phyloP scores from a whole-genome alignment of 2,329 filamentous ascomycete species.

The Myriangium duriaei region DNA sequence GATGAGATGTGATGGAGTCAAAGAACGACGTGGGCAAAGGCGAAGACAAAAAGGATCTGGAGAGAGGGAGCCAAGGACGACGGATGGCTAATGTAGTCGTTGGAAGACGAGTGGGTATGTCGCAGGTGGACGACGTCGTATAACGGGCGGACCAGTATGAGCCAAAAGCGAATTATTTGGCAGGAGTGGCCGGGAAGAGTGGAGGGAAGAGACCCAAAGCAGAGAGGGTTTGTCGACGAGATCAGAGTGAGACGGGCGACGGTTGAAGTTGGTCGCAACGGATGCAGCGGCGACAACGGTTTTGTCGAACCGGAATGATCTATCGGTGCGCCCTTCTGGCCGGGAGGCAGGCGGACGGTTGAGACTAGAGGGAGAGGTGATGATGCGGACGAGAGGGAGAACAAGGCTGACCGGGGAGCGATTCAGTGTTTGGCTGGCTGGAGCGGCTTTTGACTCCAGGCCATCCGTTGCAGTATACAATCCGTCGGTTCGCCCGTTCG shows the following conservation, averaged over 20 bases:
- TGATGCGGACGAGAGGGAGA: neutral
- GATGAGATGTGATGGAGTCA: conserved; percentile 2
- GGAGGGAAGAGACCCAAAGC: conserved; percentile 2
- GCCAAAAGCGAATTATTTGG: neutral
- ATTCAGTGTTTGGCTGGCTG: neutral
- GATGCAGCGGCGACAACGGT: neutral
- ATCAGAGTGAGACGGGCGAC: conserved; percentile 10
- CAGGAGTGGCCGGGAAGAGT: conserved; percentile 2
- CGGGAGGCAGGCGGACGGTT: neutral
- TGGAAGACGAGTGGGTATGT: conserved; percentile 7
- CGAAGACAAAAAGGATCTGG: conserved; percentile 5
- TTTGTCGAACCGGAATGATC: neutral
- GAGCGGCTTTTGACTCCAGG: neutral
- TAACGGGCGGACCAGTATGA: neutral
- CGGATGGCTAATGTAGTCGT: conserved; percentile 10
- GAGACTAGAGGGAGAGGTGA: neutral
- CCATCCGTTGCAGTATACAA: neutral
- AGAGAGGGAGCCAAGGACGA: neutral
- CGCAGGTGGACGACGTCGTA: conserved; percentile 6
- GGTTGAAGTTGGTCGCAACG: neutral
- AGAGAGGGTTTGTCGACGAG: conserved; percentile 4
- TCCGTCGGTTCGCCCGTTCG: neutral
- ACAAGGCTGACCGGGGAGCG: neutral
- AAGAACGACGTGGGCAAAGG: conserved; percentile 1
- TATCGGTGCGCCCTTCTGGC: neutral